Conservation (phyloP, 768 basidiomycete genomes). For the Ramaria sp. region DNA sequence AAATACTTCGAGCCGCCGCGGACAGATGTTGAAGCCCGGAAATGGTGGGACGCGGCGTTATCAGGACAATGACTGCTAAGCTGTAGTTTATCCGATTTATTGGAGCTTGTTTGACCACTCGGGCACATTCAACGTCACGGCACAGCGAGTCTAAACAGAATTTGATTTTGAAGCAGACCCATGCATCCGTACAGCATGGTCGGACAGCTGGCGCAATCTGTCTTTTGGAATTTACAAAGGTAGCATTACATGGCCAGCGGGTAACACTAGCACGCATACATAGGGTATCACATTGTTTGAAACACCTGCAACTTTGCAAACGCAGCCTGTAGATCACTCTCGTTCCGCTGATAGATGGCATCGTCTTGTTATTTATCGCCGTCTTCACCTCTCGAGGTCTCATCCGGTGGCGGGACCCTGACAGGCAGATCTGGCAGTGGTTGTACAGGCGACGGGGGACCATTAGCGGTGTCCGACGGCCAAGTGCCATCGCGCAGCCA, state of each 20-base stretch:
- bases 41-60: constrained; percentile 16
- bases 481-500: constrained; percentile 74
- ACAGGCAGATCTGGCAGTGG: neutral
- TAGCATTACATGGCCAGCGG: too few relatives aligned
- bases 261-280: too few relatives aligned
- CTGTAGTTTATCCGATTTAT: neutral
- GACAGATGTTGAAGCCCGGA: constrained; percentile 13
- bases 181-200: too few relatives aligned
- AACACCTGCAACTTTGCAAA: too few relatives aligned
- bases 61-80: constrained; percentile 2
- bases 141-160: too few relatives aligned
- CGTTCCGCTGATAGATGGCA: neutral
- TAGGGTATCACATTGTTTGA: too few relatives aligned
- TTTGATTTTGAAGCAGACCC: too few relatives aligned
- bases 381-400: neutral
- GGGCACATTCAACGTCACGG: too few relatives aligned
- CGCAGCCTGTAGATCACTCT: too few relatives aligned
- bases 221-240: too few relatives aligned
- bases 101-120: neutral
- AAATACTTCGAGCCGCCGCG: constrained; percentile 63
- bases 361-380: neutral
- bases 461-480: constrained; percentile 34
- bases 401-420: neutral
- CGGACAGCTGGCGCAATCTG: too few relatives aligned
- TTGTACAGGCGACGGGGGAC: constrained; percentile 34